Evolutionary conservation across 352 stramenopile species (phyloP).

Genomic region (Pythium volutum): DNA sequence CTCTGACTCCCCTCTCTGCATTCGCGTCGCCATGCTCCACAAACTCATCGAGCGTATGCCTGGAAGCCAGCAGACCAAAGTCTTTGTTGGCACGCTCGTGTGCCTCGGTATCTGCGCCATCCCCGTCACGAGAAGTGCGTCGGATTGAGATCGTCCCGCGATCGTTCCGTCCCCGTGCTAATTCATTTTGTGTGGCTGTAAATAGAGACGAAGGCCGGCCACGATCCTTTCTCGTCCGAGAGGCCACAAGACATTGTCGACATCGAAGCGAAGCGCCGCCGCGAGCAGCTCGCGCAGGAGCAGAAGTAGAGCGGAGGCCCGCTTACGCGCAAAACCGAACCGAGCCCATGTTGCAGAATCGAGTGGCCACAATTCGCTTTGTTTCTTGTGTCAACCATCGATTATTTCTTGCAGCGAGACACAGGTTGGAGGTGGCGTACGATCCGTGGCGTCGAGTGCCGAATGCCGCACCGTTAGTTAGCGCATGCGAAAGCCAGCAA

Average conservation of each 20-base stretch:
- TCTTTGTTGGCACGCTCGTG: constrained; percentile 61
- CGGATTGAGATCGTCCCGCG: background rate
- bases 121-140: constrained; percentile 62
- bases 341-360: too few species aligned
- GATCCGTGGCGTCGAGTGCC: too few species aligned
- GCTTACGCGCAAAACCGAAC: too few species aligned
- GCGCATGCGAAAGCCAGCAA: too few species aligned
- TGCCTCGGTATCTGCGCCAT: constrained; percentile 71
- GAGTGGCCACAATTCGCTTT: too few species aligned
- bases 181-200: background rate
- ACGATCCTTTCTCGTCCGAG: constrained; percentile 85
- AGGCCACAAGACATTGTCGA: constrained; percentile 79
- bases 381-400: too few species aligned
- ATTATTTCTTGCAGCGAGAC: too few species aligned
- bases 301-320: constrained; percentile 4
- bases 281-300: constrained; percentile 66
- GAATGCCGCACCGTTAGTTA: too few species aligned
- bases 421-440: too few species aligned
- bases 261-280: constrained; percentile 58
- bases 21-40: constrained; percentile 41
- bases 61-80: constrained; percentile 65
- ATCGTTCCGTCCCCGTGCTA: background rate
- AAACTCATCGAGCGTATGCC: constrained; percentile 66
- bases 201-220: constrained; percentile 70
- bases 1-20: background rate